Conservation (phyloP, 2,329 filamentous ascomycete species). For the Emmonsia crescens region DNA sequence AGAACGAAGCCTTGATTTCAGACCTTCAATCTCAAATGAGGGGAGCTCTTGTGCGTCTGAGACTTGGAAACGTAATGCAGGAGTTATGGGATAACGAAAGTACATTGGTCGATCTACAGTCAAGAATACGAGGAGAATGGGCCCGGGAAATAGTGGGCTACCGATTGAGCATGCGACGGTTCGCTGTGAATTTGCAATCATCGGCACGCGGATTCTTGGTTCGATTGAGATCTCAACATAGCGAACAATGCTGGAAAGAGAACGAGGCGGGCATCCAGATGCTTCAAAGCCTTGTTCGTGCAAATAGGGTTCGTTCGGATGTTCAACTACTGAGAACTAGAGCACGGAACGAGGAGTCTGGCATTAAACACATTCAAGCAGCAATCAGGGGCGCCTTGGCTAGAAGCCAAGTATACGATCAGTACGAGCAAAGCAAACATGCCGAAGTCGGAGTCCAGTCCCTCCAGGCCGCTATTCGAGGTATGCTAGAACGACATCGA, state of each 20-base stretch:
- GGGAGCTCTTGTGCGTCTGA: slow-evolving; percentile 66
- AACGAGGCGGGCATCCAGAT: slow-evolving; percentile 62
- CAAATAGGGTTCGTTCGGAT: slow-evolving; percentile 33
- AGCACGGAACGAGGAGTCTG: slow-evolving; percentile 31
- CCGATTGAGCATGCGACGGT: slow-evolving; percentile 68
- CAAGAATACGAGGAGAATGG: slow-evolving; percentile 78
- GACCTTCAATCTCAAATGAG: slow-evolving; percentile 82
- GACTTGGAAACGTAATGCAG: slow-evolving; percentile 75
- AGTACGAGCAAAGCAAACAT: slow-evolving; percentile 52
- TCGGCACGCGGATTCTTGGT: slow-evolving; percentile 64
- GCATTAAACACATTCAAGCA: slow-evolving; percentile 43
- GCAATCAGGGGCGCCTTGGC: slow-evolving; percentile 41
- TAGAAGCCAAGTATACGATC: slow-evolving; percentile 32
- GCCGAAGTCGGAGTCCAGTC: slow-evolving; percentile 51
- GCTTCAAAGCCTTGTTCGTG: slow-evolving; percentile 71
- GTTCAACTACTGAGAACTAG: slow-evolving; percentile 32
- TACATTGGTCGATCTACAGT: slow-evolving; percentile 68
- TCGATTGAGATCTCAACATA: slow-evolving; percentile 51
- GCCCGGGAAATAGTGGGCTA: slow-evolving; percentile 74
- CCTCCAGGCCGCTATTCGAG: slow-evolving; percentile 42
- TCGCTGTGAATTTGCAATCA: slow-evolving; percentile 71
- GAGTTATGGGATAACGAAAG: slow-evolving; percentile 77
- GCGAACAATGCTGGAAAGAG: slow-evolving; percentile 61
- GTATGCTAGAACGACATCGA: slow-evolving; percentile 11
- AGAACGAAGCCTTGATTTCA: slow-evolving; percentile 59